Base-by-base conservation (phyloP, 2,329 filamentous ascomycete genomes). In the Arachnopeziza araneosa region DNA sequence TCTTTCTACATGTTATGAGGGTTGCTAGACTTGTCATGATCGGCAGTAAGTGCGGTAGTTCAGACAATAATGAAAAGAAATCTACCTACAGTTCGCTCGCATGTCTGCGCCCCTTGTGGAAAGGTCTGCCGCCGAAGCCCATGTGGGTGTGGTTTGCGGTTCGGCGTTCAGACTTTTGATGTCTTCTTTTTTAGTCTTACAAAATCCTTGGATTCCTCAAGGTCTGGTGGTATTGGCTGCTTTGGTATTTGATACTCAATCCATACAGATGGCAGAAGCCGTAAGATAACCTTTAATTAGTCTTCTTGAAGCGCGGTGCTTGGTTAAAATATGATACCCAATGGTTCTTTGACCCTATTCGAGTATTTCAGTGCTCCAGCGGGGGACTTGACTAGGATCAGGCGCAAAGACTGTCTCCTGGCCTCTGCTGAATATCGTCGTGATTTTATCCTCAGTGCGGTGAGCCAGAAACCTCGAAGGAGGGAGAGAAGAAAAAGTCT, bases 321-420 rank as follows among this genome's bases (percentile, higher is more conserved):
- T 52, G 17, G 21, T 21, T 19, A 19, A 32, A 30, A 30, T 30
- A 9, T 30, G 4, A 9, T 30, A 9, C 26, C 26, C 36, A 5
- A 44, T 44, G 36, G 12, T 22, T 59, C 44, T 44, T 54, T 32
- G 56, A 49, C 50, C 62, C 57, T 30, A 59, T 58, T 59, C 53
- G 36, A 57, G 57, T 52, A 48, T 51, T 57, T 54, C 5, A 21
- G 12, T 8, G 17, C 36, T 19, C 12, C 36, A 8, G 17, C 36
- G 36, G 36, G 36, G 36, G 17, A 14, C 36, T 54, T 36, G 54
- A 60, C 60, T 55, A 50, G 61, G 61, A 49, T 62, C 50, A 12
- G 44, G 55, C 59, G 61, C 61, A 58, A 52, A 30, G 63, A 58
- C 56, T 61, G 55, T 55, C 58, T 57, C 57, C 60, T 59, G 63